These are phyloP conservation scores for Cucurbita ficifolia DNA, from an alignment of 306 rosid species.

Conservation along the genomic window DNA sequence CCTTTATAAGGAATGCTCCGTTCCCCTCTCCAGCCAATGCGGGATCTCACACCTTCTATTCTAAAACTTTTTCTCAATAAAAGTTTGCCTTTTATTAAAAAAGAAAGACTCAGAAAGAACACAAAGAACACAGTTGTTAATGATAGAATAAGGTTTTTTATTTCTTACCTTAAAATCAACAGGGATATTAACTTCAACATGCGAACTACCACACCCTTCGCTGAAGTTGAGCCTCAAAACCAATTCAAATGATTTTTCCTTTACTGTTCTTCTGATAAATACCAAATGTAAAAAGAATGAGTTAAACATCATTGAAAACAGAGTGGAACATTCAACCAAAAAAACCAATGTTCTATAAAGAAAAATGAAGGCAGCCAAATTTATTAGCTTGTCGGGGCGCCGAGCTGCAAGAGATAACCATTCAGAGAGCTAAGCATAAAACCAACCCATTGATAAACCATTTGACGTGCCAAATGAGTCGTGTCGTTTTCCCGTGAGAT, in stretches of 20 bases:
- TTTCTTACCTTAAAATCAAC: slow-evolving; percentile 65
- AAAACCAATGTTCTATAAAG: neutral
- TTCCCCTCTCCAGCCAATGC: too few species aligned
- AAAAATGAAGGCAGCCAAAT: neutral
- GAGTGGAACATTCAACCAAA: neutral
- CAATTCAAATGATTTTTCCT: slow-evolving; percentile 59
- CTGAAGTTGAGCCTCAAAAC: slow-evolving; percentile 70
- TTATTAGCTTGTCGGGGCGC: neutral
- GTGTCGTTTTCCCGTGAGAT: neutral
- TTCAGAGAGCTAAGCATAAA: neutral
- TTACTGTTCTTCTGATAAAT: slow-evolving; percentile 59
- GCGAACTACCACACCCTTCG: slow-evolving; percentile 70
- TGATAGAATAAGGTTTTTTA: too few species aligned
- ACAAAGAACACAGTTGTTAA: too few species aligned
- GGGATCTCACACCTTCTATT: too few species aligned
- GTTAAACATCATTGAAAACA: neutral
- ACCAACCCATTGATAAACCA: neutral
- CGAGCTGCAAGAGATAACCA: neutral
- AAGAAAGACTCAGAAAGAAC: too few species aligned
- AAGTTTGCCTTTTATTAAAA: too few species aligned
- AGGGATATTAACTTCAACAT: slow-evolving; percentile 48
- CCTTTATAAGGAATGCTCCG: too few species aligned
- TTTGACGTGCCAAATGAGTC: neutral
- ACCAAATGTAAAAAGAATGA: slow-evolving; percentile 10
- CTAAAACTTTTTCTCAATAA: too few species aligned